Evolutionary conservation across 2,329 filamentous ascomycete genomes (phyloP).

Genomic region (Aureobasidium pullulans): DNA sequence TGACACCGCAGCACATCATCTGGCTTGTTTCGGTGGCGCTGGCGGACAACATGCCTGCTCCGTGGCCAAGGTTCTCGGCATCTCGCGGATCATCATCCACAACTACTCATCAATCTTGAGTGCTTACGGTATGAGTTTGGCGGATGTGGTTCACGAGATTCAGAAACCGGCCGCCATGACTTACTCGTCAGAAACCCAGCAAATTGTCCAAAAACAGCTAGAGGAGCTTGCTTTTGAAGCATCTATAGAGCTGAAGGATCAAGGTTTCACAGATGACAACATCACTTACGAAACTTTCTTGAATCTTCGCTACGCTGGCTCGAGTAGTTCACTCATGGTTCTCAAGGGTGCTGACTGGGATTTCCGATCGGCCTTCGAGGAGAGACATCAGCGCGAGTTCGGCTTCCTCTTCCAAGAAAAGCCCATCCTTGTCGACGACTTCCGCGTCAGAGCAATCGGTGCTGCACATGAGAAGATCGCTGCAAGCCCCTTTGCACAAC

Average conservation of each 20-base stretch:
- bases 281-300: conserved; percentile 31
- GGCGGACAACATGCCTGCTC: conserved; percentile 41
- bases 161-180: conserved; percentile 32
- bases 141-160: conserved; percentile 38
- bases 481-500: not conserved
- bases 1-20: conserved; percentile 20
- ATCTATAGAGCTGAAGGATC: conserved; percentile 51
- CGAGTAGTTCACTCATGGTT: conserved; percentile 39
- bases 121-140: conserved; percentile 41
- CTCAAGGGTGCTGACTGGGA: conserved; percentile 24
- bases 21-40: conserved; percentile 26
- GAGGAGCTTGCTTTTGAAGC: conserved; percentile 51
- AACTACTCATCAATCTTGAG: conserved; percentile 41
- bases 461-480: conserved; percentile 10
- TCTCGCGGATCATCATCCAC: conserved; percentile 38
- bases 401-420: conserved; percentile 33
- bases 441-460: conserved; percentile 34
- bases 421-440: conserved; percentile 36
- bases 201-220: conserved; percentile 63
- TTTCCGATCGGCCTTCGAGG: conserved; percentile 30
- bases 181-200: conserved; percentile 34
- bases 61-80: conserved; percentile 38
- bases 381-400: conserved; percentile 36
- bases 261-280: conserved; percentile 49
- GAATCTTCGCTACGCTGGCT: conserved; percentile 39